Evolutionary conservation across 148 eudicot genomes (phyloP).

Genomic region (Agrostemma githago): DNA sequence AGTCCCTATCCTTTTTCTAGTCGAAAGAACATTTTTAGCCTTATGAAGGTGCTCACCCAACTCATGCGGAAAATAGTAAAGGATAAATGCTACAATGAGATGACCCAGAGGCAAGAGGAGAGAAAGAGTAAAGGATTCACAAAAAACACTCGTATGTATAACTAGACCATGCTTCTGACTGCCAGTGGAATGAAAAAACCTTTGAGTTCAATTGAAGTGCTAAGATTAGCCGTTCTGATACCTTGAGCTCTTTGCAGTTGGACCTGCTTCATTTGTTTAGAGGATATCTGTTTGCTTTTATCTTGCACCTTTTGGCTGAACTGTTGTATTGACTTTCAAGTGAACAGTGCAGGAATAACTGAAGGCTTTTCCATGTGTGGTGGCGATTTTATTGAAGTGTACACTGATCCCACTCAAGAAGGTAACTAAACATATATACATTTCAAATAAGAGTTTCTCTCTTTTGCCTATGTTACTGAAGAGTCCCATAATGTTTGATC

Average conservation of each 20-base stretch:
- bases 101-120: not conserved
- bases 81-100: not conserved
- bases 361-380: constrained; percentile 99
- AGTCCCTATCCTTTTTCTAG: not conserved
- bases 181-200: not conserved
- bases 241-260: not conserved
- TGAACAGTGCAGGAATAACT: constrained; percentile 94
- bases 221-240: not conserved
- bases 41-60: not conserved
- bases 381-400: constrained; percentile 97
- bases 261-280: not conserved
- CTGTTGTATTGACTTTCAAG: constrained; percentile 27
- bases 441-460: not conserved
- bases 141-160: too few relatives aligned
- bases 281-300: not conserved
- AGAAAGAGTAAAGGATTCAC: too few relatives aligned
- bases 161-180: not conserved
- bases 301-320: not conserved
- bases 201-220: not conserved
- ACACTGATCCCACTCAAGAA: constrained; percentile 80
- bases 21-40: not conserved
- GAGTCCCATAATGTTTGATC: not conserved
- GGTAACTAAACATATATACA: constrained; percentile 37
- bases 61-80: not conserved
- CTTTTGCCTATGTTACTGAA: not conserved